Evolutionary conservation across 163 green algal species (phyloP).

Genomic region (Dunaliella salina): DNA sequence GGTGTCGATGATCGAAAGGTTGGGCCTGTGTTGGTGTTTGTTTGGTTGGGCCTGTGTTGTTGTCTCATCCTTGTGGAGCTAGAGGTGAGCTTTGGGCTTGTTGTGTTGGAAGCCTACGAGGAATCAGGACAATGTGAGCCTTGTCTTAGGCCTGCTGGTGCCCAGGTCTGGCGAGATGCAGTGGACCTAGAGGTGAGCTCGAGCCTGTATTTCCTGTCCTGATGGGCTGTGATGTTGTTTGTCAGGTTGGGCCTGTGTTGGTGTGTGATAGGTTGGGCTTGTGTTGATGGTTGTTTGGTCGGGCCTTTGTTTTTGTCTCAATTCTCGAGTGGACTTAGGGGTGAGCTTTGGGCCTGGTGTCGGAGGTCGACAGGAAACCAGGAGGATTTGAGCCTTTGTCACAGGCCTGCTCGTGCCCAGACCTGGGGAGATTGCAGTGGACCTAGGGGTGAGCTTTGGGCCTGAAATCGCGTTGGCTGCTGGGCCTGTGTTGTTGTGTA

Average conservation of each 20-base stretch:
- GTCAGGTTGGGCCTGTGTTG: not conserved
- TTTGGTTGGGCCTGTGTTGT: too few species aligned
- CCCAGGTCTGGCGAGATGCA: slow-evolving; percentile 55
- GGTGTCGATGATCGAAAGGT: too few species aligned
- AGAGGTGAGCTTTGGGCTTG: too few species aligned
- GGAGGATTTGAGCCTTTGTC: not conserved
- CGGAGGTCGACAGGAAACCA: not conserved
- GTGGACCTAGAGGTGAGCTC: slow-evolving; percentile 30
- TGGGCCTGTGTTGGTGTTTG: not conserved
- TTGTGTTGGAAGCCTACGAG: not conserved
- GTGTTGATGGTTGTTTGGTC: too few species aligned
- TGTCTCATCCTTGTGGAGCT: too few species aligned
- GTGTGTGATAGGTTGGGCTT: not conserved
- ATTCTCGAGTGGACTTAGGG: too few species aligned
- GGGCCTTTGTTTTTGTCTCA: too few species aligned
- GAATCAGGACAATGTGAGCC: not conserved
- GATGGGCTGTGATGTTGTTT: not conserved
- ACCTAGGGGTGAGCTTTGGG: slow-evolving; percentile 22
- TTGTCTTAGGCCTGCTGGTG: slow-evolving; percentile 49
- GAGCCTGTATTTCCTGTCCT: not conserved
- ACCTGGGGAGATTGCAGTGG: slow-evolving; percentile 49
- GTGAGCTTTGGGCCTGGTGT: too few species aligned
- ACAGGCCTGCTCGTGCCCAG: slow-evolving; percentile 59
- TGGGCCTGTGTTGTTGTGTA: not conserved
- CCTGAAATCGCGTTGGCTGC: too few species aligned